Percentiles rank a stretch among this genome's conserved stretches.
These are phyloP conservation scores for Colletotrichum lini DNA, from an alignment of 2,329 filamentous ascomycete species.

Conservation along the genomic window DNA sequence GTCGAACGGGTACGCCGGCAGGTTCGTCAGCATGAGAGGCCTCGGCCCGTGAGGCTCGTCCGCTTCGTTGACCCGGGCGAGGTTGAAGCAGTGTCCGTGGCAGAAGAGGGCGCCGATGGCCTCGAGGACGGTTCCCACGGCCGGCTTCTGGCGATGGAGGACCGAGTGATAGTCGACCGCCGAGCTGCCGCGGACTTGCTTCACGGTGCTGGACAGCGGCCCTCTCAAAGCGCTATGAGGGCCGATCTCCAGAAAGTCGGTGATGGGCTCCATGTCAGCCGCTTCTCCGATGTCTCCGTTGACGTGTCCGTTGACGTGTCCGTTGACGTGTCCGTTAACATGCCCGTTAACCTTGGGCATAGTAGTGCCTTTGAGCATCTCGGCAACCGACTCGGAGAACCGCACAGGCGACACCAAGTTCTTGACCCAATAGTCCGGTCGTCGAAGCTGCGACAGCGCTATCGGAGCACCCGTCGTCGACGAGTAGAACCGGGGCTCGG, in stretches of 20 bases:
- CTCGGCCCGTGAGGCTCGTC: conserved; percentile 33
- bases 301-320: not conserved
- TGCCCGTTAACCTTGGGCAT: conserved; percentile 1
- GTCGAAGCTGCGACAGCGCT: conserved; percentile 12
- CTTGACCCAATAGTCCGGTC: conserved; percentile 61
- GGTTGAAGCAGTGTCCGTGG: conserved; percentile 24
- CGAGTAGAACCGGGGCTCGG: conserved; percentile 35
- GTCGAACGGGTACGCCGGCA: conserved; percentile 46
- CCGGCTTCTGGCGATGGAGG: conserved; percentile 14
- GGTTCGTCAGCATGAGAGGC: conserved; percentile 40
- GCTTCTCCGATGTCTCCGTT: not conserved
- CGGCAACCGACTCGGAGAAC: conserved; percentile 59
- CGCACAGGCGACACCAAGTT: conserved; percentile 58
- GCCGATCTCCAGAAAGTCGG: conserved; percentile 62
- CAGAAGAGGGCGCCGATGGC: conserved; percentile 29
- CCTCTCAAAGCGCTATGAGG: conserved; percentile 65
- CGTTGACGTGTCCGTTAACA: conserved; percentile 5
- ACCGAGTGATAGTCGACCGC: conserved; percentile 33
- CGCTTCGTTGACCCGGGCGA: conserved; percentile 36
- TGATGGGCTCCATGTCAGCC: conserved; percentile 15
- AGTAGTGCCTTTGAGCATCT: conserved; percentile 45
- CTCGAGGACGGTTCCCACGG: conserved; percentile 24
- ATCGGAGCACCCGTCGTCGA: conserved; percentile 21
- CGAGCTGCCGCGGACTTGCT: conserved; percentile 16
- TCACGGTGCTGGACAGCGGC: conserved; percentile 53